Evolutionary conservation across 139 green algal species (phyloP), one percentile per base, ranked within the genome.

Genomic region (Tetradesmus lagerheimii): DNA sequence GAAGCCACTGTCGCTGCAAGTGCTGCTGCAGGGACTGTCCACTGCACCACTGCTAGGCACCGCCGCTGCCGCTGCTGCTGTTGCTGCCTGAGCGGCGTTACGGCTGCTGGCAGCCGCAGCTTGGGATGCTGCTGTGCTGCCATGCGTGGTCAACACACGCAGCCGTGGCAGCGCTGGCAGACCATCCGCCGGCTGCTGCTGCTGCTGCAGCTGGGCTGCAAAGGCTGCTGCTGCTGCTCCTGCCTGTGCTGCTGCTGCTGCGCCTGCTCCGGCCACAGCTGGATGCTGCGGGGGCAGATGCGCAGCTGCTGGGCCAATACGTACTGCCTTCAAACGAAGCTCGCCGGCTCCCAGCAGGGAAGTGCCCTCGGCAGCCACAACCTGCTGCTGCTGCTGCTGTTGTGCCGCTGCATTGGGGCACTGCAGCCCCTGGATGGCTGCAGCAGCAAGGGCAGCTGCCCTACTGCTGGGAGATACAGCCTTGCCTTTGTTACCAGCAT

Each of bases 1-100:
- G 64, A 80, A 88, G 27, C 18, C 83, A 31, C 83, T 88, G 27
- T 88, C 83, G 43, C 83, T 88, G 38, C 83, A 80, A 4, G 83
- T n/a, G 27, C 83, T 88, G 64, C 64, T 64, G 37, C 64, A 47
- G 37, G 83, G 29, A 15, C 38, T 66, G 57, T 71, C 57, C 23
- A 31, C 23, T 23, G 4, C 57, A 71, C 23, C 18, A 71, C 37
- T 88, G 81, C 71, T 4, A 11, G 14, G 15, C 39, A 23, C 34
- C 14, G 31, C n/a, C 41, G 71, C 31, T 80, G 45, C 45, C 14
- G 45, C 20, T 71, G 57, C 57, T 71, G 71, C 71, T 38, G 71
- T n/a, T 38, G 71, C 66, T 35, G 66, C 66, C 25, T 34, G 18
- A 25, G 71, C 71, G 41, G 71, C 27, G 12, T 9, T 79, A n/a